phyloP scores from a whole-genome alignment of 805 yeast genomes.

The Candida taoyuanica region DNA sequence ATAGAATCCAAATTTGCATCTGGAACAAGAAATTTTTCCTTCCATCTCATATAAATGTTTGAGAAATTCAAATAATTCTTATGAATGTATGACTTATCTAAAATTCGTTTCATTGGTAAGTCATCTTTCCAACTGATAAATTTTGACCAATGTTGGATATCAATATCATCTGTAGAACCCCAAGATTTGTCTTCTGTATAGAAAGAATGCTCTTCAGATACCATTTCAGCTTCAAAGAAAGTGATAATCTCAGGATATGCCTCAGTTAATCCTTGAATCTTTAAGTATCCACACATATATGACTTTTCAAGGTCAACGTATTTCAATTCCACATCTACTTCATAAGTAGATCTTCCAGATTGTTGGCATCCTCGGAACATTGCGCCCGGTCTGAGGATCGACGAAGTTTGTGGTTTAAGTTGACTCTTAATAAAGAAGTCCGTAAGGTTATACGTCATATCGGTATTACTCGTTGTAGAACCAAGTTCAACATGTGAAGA shows the following conservation, averaged over 20 bases:
- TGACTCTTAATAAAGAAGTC: constrained; percentile 10
- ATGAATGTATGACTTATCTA: constrained; percentile 21
- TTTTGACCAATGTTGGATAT: constrained; percentile 63
- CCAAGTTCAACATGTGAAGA: constrained; percentile 3
- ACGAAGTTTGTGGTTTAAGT: constrained; percentile 23
- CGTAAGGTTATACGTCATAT: background rate
- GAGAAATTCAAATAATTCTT: constrained; percentile 36
- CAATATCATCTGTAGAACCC: constrained; percentile 57
- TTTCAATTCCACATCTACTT: constrained; percentile 64
- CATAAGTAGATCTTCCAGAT: constrained; percentile 59
- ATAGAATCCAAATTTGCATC: constrained; percentile 56
- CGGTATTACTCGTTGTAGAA: background rate
- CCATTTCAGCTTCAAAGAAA: constrained; percentile 64
- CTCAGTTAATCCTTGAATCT: constrained; percentile 63
- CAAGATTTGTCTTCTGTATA: constrained; percentile 34
- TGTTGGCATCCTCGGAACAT: constrained; percentile 65
- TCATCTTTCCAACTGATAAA: constrained; percentile 41
- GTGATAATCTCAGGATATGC: constrained; percentile 70
- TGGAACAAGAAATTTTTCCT: constrained; percentile 81
- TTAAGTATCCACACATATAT: constrained; percentile 55
- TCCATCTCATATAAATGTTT: constrained; percentile 88
- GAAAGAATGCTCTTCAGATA: constrained; percentile 50
- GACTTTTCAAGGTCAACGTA: constrained; percentile 56
- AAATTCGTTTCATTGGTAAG: constrained; percentile 15
- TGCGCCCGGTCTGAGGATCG: constrained; percentile 58